Percentiles rank a stretch among this genome's conserved stretches.
Evolutionary conservation across 108 stramenopile species (phyloP).

Genomic region (Schizochytrium sp.): DNA sequence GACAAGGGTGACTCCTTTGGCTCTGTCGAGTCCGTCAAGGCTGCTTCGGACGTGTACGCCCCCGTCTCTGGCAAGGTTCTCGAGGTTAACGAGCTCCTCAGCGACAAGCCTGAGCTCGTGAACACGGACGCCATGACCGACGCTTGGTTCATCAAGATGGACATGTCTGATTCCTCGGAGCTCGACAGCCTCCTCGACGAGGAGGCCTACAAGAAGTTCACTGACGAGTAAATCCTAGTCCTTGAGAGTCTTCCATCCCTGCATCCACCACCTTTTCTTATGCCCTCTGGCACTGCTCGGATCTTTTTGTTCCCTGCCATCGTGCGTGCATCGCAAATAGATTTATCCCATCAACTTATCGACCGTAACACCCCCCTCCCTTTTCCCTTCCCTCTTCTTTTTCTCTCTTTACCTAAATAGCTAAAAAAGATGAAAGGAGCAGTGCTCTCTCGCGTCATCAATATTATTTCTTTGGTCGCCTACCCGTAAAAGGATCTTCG

Average conservation of each 20-base stretch:
- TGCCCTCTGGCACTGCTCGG: background rate
- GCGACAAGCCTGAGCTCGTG: constrained; percentile 68
- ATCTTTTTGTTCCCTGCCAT: too few species aligned
- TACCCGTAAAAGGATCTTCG: too few species aligned
- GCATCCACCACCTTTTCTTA: background rate
- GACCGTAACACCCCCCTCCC: too few species aligned
- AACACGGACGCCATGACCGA: constrained; percentile 68
- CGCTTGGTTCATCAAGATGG: constrained; percentile 87
- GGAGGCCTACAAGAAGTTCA: constrained; percentile 22
- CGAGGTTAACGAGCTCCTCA: constrained; percentile 67
- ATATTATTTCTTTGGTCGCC: too few species aligned
- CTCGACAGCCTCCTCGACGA: constrained; percentile 24
- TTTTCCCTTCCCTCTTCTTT: too few species aligned
- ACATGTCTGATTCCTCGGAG: constrained; percentile 51
- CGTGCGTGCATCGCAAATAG: too few species aligned
- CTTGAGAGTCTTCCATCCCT: background rate
- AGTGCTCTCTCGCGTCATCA: too few species aligned
- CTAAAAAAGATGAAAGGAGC: too few species aligned
- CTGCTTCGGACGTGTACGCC: constrained; percentile 87
- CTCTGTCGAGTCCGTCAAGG: constrained; percentile 98
- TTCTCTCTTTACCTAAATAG: too few species aligned
- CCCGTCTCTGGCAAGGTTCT: constrained; percentile 70
- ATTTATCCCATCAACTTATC: too few species aligned
- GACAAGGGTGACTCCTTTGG: constrained; percentile 72
- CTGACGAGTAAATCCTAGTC: constrained; percentile 7